phyloP scores from a whole-genome alignment of 2,329 filamentous ascomycete species.

The Fusarium hostae region DNA sequence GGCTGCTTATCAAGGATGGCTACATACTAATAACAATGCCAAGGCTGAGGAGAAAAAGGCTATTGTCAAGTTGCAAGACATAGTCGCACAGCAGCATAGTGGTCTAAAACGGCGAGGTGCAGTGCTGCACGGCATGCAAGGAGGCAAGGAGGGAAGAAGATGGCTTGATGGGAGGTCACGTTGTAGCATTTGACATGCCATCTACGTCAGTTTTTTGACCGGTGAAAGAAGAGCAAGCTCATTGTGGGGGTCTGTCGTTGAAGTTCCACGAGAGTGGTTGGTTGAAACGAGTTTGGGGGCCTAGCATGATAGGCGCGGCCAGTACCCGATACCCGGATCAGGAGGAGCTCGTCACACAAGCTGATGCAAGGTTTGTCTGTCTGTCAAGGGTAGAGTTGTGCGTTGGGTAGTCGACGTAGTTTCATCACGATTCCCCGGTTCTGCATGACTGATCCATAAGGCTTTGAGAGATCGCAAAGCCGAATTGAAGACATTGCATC shows the following conservation, averaged over 20 bases:
- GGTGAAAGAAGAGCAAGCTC: constrained; percentile 32
- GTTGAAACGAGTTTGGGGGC: constrained; percentile 11
- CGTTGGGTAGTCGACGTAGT: background rate
- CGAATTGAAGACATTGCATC: constrained; percentile 17
- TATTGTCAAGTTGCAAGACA: constrained; percentile 8
- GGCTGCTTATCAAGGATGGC: background rate
- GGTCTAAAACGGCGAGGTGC: constrained; percentile 31
- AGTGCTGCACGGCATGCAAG: constrained; percentile 27
- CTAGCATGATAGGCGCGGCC: constrained; percentile 32
- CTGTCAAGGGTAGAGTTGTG: constrained; percentile 17
- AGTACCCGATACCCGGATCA: constrained; percentile 22
- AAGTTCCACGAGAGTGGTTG: constrained; percentile 32
- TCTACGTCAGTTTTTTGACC: constrained; percentile 41
- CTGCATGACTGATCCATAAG: constrained; percentile 36
- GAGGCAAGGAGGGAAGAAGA: background rate
- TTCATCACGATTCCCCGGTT: constrained; percentile 36
- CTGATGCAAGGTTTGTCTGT: constrained; percentile 10
- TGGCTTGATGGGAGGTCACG: constrained; percentile 20
- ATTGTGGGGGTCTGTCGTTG: constrained; percentile 28
- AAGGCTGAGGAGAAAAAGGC: background rate
- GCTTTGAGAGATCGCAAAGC: constrained; percentile 18
- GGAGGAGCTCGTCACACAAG: constrained; percentile 22
- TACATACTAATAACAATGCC: background rate
- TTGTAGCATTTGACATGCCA: constrained; percentile 32
- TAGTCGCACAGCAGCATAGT: constrained; percentile 10